Evolutionary conservation across 495 filamentous ascomycete species (phyloP), one percentile per base, ranked within the genome.

Genomic region (Penicillium paradoxum): DNA sequence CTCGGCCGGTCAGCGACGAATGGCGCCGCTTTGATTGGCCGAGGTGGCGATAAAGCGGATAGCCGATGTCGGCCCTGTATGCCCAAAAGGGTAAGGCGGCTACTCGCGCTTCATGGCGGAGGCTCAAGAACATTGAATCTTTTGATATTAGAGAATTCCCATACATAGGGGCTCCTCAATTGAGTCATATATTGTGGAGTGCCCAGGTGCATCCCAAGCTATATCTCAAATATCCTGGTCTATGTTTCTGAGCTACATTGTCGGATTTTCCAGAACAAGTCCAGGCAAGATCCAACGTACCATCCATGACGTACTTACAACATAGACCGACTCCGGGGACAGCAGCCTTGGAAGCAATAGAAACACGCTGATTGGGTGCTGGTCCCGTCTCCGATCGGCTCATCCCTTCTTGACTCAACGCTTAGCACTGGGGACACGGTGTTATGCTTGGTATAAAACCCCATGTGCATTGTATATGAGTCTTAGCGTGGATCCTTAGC

Each of bases 1-100:
- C 41, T 75, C 72, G 72, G 66, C 58, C 63, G 68, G 72, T 72
- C 71, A 72, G 69, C 70, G 59, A 29, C 45, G 61, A 71, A 70
- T 71, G 19, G 15, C 39, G 7, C 17, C 7, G 10, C 17, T 40
- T 4, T 61, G 40, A 75, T 72, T 73, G 70, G 70, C 19, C 47
- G 49, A 15, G 5, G 42, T 55, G 55, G 56, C 45, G 10, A 50
- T 34, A 9, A 1, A 19, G 15, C 14, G 25, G 43, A 29, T 14
- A 6, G 11, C 63, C 64, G 62, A 67, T 56, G 60, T 37, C 17
- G 34, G 27, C 6, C 8, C n/a, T 25, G 7, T 2, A 37, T 25
- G 2, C 7, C 29, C 44, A 55, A 59, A 63, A 60, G 43, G 48
- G 32, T 32, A 38, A 40, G 38, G 38, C 63, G 63, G 63, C 45